phyloP scores from a whole-genome alignment of 2,329 filamentous ascomycete species.

The Scopulariopsis brevicaulis region DNA sequence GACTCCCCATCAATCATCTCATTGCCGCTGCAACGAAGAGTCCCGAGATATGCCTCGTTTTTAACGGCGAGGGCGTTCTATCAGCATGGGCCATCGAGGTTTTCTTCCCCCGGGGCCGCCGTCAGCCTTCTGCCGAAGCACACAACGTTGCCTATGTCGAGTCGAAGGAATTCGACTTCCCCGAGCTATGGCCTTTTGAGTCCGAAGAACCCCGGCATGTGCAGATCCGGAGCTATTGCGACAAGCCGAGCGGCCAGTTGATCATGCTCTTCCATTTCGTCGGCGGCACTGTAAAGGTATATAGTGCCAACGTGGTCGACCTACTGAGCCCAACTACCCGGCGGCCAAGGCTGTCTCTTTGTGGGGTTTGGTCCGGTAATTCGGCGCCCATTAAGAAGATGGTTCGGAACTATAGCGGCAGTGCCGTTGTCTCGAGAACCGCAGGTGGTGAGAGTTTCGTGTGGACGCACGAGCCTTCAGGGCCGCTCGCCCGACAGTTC shows the following conservation, averaged over 20 bases:
- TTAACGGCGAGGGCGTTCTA: conserved; percentile 78
- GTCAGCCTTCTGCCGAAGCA: conserved; percentile 44
- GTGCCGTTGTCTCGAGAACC: conserved; percentile 72
- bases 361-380: conserved; percentile 74
- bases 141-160: conserved; percentile 79
- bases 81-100: conserved; percentile 90
- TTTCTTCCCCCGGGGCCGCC: conserved; percentile 58
- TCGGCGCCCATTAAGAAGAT: conserved; percentile 73
- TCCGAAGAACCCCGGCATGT: conserved; percentile 18
- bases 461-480: conserved; percentile 42
- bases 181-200: conserved; percentile 12
- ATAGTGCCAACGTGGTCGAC: conserved; percentile 65
- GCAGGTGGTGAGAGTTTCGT: conserved; percentile 68
- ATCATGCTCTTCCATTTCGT: conserved; percentile 74
- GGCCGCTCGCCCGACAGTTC: conserved; percentile 30
- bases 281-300: conserved; percentile 73
- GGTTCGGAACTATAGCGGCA: conserved; percentile 71
- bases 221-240: conserved; percentile 64
- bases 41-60: conserved; percentile 76
- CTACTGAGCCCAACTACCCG: conserved; percentile 64
- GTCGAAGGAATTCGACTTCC: conserved; percentile 36
- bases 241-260: conserved; percentile 50
- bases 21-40: conserved; percentile 76
- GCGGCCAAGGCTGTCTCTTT: conserved; percentile 46
- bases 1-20: conserved; percentile 70